Base-by-base conservation (phyloP, 108 stramenopile species). In the Pseudonitzschia multistriata region DNA sequence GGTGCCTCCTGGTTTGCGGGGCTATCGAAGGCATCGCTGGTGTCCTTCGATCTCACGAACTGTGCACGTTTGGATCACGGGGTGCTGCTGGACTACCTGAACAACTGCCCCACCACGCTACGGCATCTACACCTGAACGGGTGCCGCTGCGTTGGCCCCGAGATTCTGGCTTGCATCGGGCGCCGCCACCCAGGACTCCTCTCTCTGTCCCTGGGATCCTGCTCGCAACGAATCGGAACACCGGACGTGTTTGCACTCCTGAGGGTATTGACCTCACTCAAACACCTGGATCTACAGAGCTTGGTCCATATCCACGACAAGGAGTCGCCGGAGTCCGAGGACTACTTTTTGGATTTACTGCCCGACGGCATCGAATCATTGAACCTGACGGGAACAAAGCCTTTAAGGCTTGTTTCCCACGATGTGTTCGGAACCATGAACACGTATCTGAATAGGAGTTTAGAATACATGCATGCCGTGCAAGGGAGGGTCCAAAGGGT, bases 191-290 rank as follows among this genome's bases (percentile, higher is more conserved):
- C 33, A 11, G 25, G 61, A 15, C 40, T 78, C 13, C 0, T 54
- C 0, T 40, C 72, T 19, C 57, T 78, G 8, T 68, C 40, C 7
- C 31, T 78, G 25, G 77, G 73, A 21, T 42, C 54, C 13, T 78
- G 77, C 55, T 78, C 77, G 28, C 70, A 67, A 61, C 40, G 33
- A 6, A 70, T 78, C 50, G 27, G 54, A 5, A 42, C 48, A 15
- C 15, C 36, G 29, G 14, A 21, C 28, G 5, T 78, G 22, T 49
- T 47, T 42, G 13, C 4, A 27, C n/a, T 78, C 3, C 40, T 78
- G 19, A n/a, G 37, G n/a, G 48, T 29, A 15, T 37, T 78, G 42
- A 39, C 7, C 4, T 11, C 36, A 22, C 35, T 78, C 21, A 40
- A 57, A 39, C 61, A 74, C 63, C 48, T 78, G 59, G 72, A 73